Evolutionary conservation across 2,329 filamentous ascomycete genomes (phyloP).

Genomic region (Hysterium pulicare): DNA sequence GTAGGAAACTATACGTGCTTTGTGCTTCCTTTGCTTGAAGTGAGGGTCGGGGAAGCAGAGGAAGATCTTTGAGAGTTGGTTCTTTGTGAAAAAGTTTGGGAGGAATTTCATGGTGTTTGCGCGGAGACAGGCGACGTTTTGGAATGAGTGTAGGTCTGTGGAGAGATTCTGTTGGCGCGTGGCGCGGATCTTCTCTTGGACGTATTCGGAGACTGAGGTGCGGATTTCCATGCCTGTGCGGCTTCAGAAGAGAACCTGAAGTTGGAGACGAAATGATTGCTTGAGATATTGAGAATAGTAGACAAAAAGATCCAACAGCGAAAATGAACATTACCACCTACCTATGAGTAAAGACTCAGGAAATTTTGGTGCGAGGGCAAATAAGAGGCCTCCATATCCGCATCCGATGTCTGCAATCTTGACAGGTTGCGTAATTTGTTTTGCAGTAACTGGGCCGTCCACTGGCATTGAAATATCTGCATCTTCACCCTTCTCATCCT

Average conservation of each 20-base stretch:
- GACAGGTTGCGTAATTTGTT: slow-evolving; percentile 62
- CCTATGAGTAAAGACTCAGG: slow-evolving; percentile 81
- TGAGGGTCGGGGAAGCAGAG: slow-evolving; percentile 98
- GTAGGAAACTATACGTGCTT: slow-evolving; percentile 86
- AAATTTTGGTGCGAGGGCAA: slow-evolving; percentile 77
- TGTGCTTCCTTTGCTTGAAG: slow-evolving; percentile 97
- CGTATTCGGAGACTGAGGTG: slow-evolving; percentile 83
- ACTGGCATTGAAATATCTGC: slow-evolving; percentile 14
- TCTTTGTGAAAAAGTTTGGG: slow-evolving; percentile 89
- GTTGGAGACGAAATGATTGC: neutral
- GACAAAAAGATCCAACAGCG: neutral
- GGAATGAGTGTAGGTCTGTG: slow-evolving; percentile 59
- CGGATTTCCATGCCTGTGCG: slow-evolving; percentile 82
- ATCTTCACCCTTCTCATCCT: slow-evolving; percentile 21
- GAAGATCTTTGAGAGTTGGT: slow-evolving; percentile 85
- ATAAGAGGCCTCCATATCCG: slow-evolving; percentile 86
- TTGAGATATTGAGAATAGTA: neutral
- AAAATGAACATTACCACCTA: slow-evolving; percentile 46
- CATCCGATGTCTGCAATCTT: slow-evolving; percentile 97
- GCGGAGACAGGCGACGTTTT: slow-evolving; percentile 85
- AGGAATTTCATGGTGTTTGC: slow-evolving; percentile 99
- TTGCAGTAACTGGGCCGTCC: slow-evolving; percentile 8
- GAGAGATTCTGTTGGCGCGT: slow-evolving; percentile 64
- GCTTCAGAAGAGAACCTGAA: neutral
- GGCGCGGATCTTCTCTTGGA: slow-evolving; percentile 81